These are phyloP conservation scores for Mortierella sp. DNA, from an alignment of 371 early-diverging fungal genomes.

Conservation along the genomic window DNA sequence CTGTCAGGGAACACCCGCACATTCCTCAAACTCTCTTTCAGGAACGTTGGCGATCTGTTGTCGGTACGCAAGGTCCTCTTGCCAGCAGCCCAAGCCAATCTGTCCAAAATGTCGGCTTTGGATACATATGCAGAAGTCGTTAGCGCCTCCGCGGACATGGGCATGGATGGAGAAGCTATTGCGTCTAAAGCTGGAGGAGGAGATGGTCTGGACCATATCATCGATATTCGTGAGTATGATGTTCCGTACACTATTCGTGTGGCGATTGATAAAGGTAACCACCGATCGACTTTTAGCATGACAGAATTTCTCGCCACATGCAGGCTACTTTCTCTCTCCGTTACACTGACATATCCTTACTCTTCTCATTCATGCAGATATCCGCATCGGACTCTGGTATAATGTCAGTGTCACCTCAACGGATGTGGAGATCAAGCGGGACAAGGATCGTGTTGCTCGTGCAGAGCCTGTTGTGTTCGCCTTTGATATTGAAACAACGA, in stretches of 20 bases:
- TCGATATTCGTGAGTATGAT: slow-evolving; percentile 95
- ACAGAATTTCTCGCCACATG: too few relatives aligned
- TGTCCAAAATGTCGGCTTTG: slow-evolving; percentile 66
- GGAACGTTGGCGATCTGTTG: slow-evolving; percentile 84
- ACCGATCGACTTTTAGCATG: too few relatives aligned
- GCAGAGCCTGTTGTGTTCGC: slow-evolving; percentile 97
- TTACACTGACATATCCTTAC: too few relatives aligned
- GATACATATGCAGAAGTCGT: slow-evolving; percentile 70
- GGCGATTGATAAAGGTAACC: slow-evolving; percentile 88
- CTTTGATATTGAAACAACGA: slow-evolving; percentile 99
- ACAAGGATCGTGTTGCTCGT: slow-evolving; percentile 91
- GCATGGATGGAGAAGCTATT: slow-evolving; percentile 28
- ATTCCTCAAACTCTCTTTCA: slow-evolving; percentile 83
- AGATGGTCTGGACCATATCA: slow-evolving; percentile 66
- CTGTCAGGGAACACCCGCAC: slow-evolving; percentile 78
- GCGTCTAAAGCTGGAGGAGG: slow-evolving; percentile 49
- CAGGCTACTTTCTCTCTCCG: too few relatives aligned
- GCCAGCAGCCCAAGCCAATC: slow-evolving; percentile 77
- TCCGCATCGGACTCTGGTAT: slow-evolving; percentile 98
- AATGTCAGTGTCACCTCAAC: slow-evolving; percentile 70
- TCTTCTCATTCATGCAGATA: slow-evolving; percentile 61
- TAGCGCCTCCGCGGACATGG: slow-evolving; percentile 54
- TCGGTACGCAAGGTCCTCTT: slow-evolving; percentile 79
- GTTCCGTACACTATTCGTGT: slow-evolving; percentile 93
- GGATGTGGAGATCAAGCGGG: slow-evolving; percentile 70